Evolutionary conservation across 169 alveolate species (phyloP).

Genomic region (Cystoisospora suis): DNA sequence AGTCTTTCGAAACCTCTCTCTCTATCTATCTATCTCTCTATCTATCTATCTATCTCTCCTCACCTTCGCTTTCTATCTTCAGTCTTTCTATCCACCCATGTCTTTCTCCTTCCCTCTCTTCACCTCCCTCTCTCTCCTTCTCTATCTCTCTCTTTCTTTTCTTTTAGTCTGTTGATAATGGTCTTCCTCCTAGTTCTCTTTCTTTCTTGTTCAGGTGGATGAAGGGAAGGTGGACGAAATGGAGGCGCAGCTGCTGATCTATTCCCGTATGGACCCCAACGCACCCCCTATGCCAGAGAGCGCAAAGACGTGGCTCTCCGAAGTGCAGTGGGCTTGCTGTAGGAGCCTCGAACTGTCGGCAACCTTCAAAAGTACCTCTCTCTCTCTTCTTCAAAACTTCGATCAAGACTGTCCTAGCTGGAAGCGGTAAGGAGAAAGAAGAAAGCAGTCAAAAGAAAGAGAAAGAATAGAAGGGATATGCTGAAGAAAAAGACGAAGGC

Average conservation of each 20-base stretch:
- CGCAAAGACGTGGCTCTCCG: constrained; percentile 86
- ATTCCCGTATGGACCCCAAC: constrained; percentile 88
- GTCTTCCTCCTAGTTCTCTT: background rate
- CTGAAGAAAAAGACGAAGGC: no score
- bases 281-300: constrained; percentile 89
- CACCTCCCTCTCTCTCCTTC: background rate
- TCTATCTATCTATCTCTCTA: background rate
- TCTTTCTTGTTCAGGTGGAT: constrained; percentile 26
- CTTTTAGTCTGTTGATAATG: background rate
- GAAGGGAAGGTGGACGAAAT: constrained; percentile 68
- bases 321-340: constrained; percentile 80
- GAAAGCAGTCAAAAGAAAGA: no score
- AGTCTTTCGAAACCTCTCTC: background rate
- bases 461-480: no score
- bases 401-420: constrained; percentile 78
- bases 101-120: background rate
- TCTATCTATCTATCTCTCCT: background rate
- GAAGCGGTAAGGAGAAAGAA: constrained; percentile 63
- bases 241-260: constrained; percentile 84
- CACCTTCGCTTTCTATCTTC: background rate
- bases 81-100: background rate
- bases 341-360: constrained; percentile 69
- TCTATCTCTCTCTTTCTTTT: background rate
- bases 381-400: constrained; percentile 71
- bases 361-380: constrained; percentile 68